These are phyloP conservation scores for Amylostereum areolatum DNA, from an alignment of 1,284 basidiomycete genomes.

Conservation along the genomic window DNA sequence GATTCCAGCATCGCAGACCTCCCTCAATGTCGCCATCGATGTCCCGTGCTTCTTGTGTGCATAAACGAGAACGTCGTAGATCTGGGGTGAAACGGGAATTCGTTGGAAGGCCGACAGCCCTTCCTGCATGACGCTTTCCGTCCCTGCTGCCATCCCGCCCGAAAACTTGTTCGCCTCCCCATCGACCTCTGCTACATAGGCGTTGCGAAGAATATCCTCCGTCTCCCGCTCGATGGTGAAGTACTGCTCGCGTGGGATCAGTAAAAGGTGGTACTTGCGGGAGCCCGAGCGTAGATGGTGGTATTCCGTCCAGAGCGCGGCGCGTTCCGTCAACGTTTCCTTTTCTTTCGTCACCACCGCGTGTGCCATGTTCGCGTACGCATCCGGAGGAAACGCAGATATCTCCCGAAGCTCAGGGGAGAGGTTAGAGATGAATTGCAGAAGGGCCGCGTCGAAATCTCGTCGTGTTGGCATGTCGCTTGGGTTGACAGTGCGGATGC, in stretches of 20 bases:
- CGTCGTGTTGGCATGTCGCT: slow-evolving; percentile 55
- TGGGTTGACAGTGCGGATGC: slow-evolving; percentile 41
- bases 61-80: slow-evolving; percentile 64
- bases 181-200: slow-evolving; percentile 39
- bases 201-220: slow-evolving; percentile 38
- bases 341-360: slow-evolving; percentile 37
- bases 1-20: slow-evolving; percentile 50
- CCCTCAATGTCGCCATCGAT: slow-evolving; percentile 47
- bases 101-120: slow-evolving; percentile 44
- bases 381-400: slow-evolving; percentile 46
- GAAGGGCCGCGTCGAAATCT: slow-evolving; percentile 45
- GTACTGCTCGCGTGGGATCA: slow-evolving; percentile 55
- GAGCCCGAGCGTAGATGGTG: slow-evolving; percentile 61
- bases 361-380: slow-evolving; percentile 45
- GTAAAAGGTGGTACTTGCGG: slow-evolving; percentile 46
- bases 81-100: slow-evolving; percentile 58
- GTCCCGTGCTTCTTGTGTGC: slow-evolving; percentile 54
- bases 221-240: slow-evolving; percentile 43
- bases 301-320: slow-evolving; percentile 49
- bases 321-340: slow-evolving; percentile 36
- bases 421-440: slow-evolving; percentile 45
- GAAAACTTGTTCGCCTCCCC: slow-evolving; percentile 14
- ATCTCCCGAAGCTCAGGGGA: slow-evolving; percentile 54
- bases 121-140: slow-evolving; percentile 17
- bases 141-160: slow-evolving; percentile 16